A percentile compares a stretch with the other conserved stretches of the same genome.
phyloP scores from a whole-genome alignment of 2,329 filamentous ascomycete species.

The Cordyceps fumosorosea region DNA sequence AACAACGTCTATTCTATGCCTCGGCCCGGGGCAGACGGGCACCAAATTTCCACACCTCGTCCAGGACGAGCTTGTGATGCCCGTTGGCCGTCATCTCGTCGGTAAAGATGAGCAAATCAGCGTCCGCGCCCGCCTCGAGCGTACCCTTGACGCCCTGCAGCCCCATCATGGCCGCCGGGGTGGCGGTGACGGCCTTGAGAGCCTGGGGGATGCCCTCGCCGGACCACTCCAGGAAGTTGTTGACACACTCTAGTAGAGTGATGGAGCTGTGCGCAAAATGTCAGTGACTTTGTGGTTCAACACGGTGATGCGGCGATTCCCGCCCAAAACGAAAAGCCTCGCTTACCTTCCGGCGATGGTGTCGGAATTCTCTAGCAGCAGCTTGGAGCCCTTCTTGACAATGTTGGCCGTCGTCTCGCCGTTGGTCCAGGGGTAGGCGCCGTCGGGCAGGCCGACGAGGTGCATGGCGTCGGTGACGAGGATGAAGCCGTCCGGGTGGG shows the following conservation, averaged over 20 bases:
- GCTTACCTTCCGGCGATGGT: constrained; percentile 69
- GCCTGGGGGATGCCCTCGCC: constrained; percentile 62
- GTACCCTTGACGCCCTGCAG: constrained; percentile 60
- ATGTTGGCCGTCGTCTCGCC: constrained; percentile 51
- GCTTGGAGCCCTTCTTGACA: constrained; percentile 62
- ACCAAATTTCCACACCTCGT: constrained; percentile 78
- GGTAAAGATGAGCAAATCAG: constrained; percentile 62
- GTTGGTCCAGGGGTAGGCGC: constrained; percentile 81
- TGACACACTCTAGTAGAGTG: constrained; percentile 73
- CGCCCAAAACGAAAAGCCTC: neutral
- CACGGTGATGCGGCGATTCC: neutral
- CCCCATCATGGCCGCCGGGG: constrained; percentile 71
- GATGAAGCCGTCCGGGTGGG: constrained; percentile 77
- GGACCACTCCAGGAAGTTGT: constrained; percentile 73
- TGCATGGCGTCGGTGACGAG: constrained; percentile 92
- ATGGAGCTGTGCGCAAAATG: constrained; percentile 44
- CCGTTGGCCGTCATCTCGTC: constrained; percentile 40
- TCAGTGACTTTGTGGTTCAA: neutral
- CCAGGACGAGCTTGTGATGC: constrained; percentile 50
- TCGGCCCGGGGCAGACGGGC: constrained; percentile 35
- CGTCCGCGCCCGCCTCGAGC: constrained; percentile 56
- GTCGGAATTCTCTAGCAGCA: constrained; percentile 72
- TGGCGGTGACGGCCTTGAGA: constrained; percentile 65
- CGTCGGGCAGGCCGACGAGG: constrained; percentile 75
- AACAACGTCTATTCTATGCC: neutral